Evolutionary conservation across 2,329 filamentous ascomycete genomes (phyloP).

Genomic region (Dothistroma pini): DNA sequence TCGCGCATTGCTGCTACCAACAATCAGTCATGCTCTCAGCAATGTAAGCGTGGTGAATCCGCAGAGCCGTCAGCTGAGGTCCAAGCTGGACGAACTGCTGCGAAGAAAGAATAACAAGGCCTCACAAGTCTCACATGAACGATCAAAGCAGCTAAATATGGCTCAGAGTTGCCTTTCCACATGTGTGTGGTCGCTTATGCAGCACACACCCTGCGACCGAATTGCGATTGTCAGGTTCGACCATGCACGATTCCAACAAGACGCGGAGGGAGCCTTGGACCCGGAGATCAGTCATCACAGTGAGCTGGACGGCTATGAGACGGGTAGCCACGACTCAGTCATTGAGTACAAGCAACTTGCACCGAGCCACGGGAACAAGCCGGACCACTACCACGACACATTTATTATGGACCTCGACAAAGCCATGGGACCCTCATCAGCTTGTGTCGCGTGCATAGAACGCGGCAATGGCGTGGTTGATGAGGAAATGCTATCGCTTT

Average conservation of each 20-base stretch:
- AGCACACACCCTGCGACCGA: background rate
- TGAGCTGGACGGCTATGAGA: background rate
- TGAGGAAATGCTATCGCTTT: slow-evolving; percentile 9
- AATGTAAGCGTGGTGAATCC: slow-evolving; percentile 13
- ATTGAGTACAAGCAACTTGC: background rate
- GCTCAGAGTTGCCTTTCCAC: background rate
- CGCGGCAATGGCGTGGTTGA: slow-evolving; percentile 1
- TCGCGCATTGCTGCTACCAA: slow-evolving; percentile 38
- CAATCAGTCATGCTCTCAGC: slow-evolving; percentile 35
- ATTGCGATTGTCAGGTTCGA: background rate
- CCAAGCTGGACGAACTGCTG: slow-evolving; percentile 17
- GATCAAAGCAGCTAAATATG: background rate
- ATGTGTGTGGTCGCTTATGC: background rate
- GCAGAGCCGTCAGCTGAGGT: slow-evolving; percentile 5
- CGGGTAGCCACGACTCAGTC: background rate
- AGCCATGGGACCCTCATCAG: background rate
- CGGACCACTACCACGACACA: background rate
- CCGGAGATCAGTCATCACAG: background rate
- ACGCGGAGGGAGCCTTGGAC: background rate
- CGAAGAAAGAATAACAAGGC: background rate
- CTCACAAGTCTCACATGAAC: background rate
- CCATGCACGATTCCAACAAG: background rate
- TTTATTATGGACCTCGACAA: background rate
- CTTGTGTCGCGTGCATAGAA: background rate
- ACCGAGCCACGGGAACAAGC: background rate